Evolutionary conservation across 1,139 yeast species (phyloP), one percentile per base, ranked within the genome.

Genomic region (Debaryomycetaceae sp.): DNA sequence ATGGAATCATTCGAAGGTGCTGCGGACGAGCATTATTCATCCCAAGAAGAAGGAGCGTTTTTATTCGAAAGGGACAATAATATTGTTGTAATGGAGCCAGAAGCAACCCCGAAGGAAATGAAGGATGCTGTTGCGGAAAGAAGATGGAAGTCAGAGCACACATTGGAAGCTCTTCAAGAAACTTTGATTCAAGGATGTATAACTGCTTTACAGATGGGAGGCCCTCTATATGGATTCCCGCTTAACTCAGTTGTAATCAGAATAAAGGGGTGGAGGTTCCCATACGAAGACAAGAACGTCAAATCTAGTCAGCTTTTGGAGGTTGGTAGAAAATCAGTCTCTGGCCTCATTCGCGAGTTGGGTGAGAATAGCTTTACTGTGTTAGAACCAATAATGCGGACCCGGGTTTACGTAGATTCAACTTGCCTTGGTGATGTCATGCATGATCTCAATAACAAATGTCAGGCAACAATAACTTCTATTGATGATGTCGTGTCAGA

Each of bases 331-430:
- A 58, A 58, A 37, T 68, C 61, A 0, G 52, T 68, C 2, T 50
- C 63, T 7, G 51, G 33, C 30, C 59, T 47, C 30, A 51, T 63
- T 5, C 46, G 53, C 28, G 58, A 51, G 2, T 46, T 46, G 1
- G 54, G 63, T n/a, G 39, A 37, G 5, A 43, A 42, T n/a, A 33
- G 47, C 3, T 79, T 76, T 53, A 72, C 80, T 1, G 59, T 89
- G 1, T 68, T 91, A 57, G 98, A 92, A 59, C 98, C 98, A 0
- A 72, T 86, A 18, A 91, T 92, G 98, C 71, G 76, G 32, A 83
- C 88, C 5, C 70, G 70, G n/a, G 81, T 92, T 1, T 76, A 74
- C 38, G 84, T 83, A 1, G 73, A 74, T 39, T 84, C 88, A 17
- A 84, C 78, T 44, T 86, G 83, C 43, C 64, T 92, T 50, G 98